These are phyloP conservation scores for Globisporangium spiculum DNA, from an alignment of 352 stramenopile genomes.

Conservation along the genomic window DNA sequence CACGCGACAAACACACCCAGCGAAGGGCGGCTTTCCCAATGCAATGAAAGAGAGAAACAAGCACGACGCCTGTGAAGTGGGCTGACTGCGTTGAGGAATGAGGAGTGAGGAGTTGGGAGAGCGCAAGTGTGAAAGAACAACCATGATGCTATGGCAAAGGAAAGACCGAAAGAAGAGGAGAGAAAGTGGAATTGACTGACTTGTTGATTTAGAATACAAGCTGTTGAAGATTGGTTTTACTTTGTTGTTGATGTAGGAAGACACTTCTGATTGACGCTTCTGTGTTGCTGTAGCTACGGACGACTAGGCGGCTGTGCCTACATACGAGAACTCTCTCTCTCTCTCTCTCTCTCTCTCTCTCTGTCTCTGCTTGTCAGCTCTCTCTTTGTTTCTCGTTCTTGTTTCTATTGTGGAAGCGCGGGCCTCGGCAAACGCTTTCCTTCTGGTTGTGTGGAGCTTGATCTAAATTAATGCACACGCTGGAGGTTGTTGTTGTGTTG, in stretches of 20 bases:
- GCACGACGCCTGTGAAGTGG: too few species aligned
- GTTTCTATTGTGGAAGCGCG: neutral
- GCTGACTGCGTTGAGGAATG: too few species aligned
- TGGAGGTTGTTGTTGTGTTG: neutral
- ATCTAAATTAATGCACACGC: conserved; percentile 12
- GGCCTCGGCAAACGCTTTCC: neutral
- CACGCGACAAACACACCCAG: neutral
- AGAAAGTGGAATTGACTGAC: neutral
- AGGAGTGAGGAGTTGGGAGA: too few species aligned
- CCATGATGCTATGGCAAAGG: neutral
- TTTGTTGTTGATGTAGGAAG: neutral
- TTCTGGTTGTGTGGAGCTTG: neutral
- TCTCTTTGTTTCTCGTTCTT: neutral
- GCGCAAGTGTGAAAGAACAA: too few species aligned
- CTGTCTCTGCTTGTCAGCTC: neutral
- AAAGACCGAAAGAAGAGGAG: neutral
- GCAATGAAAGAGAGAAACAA: neutral
- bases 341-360: neutral
- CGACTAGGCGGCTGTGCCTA: neutral
- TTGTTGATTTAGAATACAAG: conserved; percentile 10
- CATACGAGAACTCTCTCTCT: neutral
- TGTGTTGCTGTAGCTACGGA: neutral
- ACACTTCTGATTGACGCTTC: neutral
- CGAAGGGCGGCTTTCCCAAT: neutral
- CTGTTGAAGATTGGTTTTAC: neutral